phyloP scores from a whole-genome alignment of 352 stramenopile species.

The Phytophthora crassamura region DNA sequence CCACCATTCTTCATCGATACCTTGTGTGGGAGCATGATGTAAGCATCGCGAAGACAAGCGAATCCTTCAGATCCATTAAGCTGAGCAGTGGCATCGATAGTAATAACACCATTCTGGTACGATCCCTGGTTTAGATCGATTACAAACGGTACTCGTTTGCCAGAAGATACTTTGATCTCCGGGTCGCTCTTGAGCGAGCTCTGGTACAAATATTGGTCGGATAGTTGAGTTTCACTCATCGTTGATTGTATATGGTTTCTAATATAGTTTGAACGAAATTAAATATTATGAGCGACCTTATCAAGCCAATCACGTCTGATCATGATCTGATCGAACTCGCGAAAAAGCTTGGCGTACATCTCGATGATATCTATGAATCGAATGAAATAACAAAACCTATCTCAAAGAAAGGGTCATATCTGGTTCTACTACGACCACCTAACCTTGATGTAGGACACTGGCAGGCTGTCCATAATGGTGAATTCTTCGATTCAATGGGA shows the following conservation, averaged over 20 bases:
- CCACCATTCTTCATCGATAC: constrained; percentile 14
- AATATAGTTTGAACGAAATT: constrained; percentile 9
- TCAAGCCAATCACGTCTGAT: constrained; percentile 1
- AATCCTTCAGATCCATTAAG: constrained; percentile 13
- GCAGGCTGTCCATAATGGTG: constrained; percentile 2
- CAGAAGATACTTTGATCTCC: too few relatives aligned
- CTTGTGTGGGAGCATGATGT: constrained; percentile 14
- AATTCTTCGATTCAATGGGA: constrained; percentile 17
- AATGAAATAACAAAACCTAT: constrained; percentile 7
- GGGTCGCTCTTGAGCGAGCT: constrained; percentile 11
- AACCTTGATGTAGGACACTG: constrained; percentile 16
- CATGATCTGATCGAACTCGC: constrained; percentile 12
- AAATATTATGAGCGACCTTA: constrained; percentile 10
- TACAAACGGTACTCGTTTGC: constrained; percentile 7
- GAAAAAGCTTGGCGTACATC: constrained; percentile 3
- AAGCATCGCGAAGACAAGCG: constrained; percentile 11
- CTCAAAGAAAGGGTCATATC: constrained; percentile 9
- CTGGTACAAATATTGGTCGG: constrained; percentile 11
- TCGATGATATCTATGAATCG: constrained; percentile 7
- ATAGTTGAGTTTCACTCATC: constrained; percentile 11
- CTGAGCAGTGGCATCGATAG: constrained; percentile 12
- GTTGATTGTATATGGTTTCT: constrained; percentile 2
- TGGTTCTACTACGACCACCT: constrained; percentile 10
- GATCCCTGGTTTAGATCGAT: constrained; percentile 14
- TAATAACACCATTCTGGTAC: constrained; percentile 9